phyloP scores from a whole-genome alignment of 164 flowering plant species.

The Buxus sempervirens region DNA sequence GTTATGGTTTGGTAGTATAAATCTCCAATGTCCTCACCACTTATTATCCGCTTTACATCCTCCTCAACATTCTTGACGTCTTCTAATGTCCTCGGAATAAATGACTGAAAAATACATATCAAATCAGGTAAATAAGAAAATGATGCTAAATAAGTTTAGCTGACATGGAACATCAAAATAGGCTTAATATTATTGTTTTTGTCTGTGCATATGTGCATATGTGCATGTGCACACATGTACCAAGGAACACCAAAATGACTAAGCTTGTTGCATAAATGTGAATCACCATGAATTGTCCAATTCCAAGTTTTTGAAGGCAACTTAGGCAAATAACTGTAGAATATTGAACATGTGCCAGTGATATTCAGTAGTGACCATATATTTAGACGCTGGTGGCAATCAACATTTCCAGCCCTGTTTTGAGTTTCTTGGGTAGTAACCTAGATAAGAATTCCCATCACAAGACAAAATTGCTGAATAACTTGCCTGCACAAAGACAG shows the following conservation, averaged over 20 bases:
- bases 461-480: too few relatives aligned
- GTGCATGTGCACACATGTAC: too few relatives aligned
- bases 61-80: conserved; percentile 70
- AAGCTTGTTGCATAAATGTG: too few relatives aligned
- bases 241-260: too few relatives aligned
- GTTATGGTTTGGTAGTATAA: conserved; percentile 80
- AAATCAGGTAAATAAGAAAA: background rate
- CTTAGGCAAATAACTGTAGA: background rate
- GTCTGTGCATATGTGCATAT: too few relatives aligned
- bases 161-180: too few relatives aligned
- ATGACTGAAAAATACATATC: conserved; percentile 43
- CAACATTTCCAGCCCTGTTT: background rate
- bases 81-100: conserved; percentile 77
- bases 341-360: background rate
- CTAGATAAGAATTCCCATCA: background rate
- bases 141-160: too few relatives aligned
- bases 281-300: background rate
- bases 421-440: background rate
- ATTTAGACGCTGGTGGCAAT: background rate
- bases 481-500: conserved; percentile 81
- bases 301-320: background rate
- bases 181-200: too few relatives aligned
- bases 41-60: conserved; percentile 64
- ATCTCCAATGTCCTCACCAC: conserved; percentile 74
- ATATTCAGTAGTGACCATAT: too few relatives aligned